Evolutionary conservation across 1,139 yeast species (phyloP), one percentile per base, ranked within the genome.

Genomic region (Scheffersomyces segobiensis): DNA sequence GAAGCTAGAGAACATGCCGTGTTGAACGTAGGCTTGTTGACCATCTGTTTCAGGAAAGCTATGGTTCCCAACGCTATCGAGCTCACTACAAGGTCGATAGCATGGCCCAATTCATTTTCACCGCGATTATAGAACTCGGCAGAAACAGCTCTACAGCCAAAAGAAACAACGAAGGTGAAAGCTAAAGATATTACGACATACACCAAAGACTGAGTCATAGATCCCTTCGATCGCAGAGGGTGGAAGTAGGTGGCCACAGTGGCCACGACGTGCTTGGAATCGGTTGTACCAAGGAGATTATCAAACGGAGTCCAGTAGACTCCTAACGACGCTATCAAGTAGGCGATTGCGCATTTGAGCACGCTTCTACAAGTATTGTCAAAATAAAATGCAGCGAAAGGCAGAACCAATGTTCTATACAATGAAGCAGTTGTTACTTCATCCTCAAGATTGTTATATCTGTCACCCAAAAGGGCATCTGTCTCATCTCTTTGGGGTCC

Each of bases 191-290:
- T 61, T 0, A 80, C 65, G 14, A 87, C 95, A 73, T 85, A 91
- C 52, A 85, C 67, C 22, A 89, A 71, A 10, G 93, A 86, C 68
- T 91, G 93, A 59, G 87, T 83, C 96, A 91, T 91, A 24, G 91
- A 85, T 0, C 97, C 97, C 58, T 85, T 84, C 0, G 96, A 83
- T 56, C 97, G 73, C 2, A 93, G 84, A 0, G 97, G 95, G 67
- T 91, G 96, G 76, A 91, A 91, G 71, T 91, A 91, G 2, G 91
- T 96, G 0, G 91, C 90, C 19, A 88, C 89, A 0, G 97, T 91
- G 24, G 96, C 92, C 7, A 89, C 87, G 65, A 90, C 83, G 73
- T 91, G 97, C 69, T 91, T 91, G 26, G 89, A 87, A 71, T 89
- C 95, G 19, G 91, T 82, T 50, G 77, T 70, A 0, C 97, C 97